phyloP scores from a whole-genome alignment of 768 basidiomycete genomes.

The Hirschioporus abietinus region DNA sequence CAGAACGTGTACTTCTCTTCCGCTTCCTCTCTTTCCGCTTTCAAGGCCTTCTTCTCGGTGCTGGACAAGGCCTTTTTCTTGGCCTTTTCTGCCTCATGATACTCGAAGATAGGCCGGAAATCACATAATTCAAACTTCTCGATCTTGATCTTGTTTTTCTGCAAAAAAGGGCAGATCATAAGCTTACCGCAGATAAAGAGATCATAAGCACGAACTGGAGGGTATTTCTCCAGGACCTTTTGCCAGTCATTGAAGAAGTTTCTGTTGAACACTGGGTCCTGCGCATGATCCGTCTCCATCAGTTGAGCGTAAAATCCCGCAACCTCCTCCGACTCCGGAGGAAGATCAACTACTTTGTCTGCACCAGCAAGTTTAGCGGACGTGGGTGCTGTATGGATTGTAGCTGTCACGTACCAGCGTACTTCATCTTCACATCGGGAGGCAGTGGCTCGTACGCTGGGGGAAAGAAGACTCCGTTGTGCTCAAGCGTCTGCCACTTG shows the following conservation, averaged over 20 bases:
- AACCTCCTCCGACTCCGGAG: conserved; percentile 89
- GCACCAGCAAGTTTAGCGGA: conserved; percentile 8
- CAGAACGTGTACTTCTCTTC: conserved; percentile 86
- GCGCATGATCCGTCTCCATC: conserved; percentile 87
- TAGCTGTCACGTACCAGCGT: conserved; percentile 61
- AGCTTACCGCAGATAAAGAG: conserved; percentile 6
- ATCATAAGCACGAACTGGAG: conserved; percentile 59
- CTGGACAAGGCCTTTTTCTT: conserved; percentile 83
- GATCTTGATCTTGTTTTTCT: conserved; percentile 75
- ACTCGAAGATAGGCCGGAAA: conserved; percentile 90
- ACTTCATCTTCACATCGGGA: conserved; percentile 83
- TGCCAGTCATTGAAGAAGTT: conserved; percentile 96
- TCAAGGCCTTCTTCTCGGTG: conserved; percentile 88
- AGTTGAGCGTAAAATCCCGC: conserved; percentile 94
- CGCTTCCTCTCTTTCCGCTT: conserved; percentile 76
- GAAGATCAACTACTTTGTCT: conserved; percentile 78
- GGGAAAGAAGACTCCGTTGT: conserved; percentile 93
- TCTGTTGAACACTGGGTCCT: conserved; percentile 82
- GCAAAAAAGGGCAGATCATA: conserved; percentile 6
- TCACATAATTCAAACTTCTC: conserved; percentile 77
- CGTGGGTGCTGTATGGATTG: conserved; percentile 12
- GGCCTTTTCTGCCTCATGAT: conserved; percentile 88
- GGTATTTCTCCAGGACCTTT: conserved; percentile 67
- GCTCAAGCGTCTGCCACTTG: conserved; percentile 95
- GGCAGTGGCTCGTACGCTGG: conserved; percentile 90